These are phyloP conservation scores for Penstemon barbatus DNA, from an alignment of 257 asterid genomes.

Conservation along the genomic window DNA sequence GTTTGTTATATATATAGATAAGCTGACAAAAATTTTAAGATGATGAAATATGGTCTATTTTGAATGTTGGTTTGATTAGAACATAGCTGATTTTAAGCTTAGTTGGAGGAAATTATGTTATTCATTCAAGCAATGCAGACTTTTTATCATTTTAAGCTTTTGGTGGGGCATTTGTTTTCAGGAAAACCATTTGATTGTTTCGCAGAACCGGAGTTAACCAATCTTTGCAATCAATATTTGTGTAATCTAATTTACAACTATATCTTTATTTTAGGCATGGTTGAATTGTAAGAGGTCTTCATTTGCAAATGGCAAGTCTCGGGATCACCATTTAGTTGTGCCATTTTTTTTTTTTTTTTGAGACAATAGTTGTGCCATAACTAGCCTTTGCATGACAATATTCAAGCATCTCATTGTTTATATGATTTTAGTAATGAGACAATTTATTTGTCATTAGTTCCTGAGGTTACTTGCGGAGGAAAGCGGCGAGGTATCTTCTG, in stretches of 20 bases:
- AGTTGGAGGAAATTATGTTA: background rate
- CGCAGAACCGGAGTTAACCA: background rate
- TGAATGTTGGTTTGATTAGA: background rate
- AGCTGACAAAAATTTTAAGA: background rate
- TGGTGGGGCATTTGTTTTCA: slow-evolving; percentile 3
- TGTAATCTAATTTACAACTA: background rate
- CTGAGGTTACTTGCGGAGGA: slow-evolving; percentile 77
- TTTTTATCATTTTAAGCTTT: background rate
- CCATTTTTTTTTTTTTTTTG: too few species aligned
- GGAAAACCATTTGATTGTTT: slow-evolving; percentile 8
- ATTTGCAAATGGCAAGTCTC: background rate
- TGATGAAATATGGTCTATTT: slow-evolving; percentile 6
- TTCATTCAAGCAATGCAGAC: background rate
- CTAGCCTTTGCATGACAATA: slow-evolving; percentile 4
- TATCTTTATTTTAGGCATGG: background rate
- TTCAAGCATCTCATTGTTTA: slow-evolving; percentile 6
- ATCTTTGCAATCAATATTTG: background rate
- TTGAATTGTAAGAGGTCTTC: background rate
- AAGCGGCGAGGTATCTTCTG: slow-evolving; percentile 46
- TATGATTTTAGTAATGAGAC: slow-evolving; percentile 28
- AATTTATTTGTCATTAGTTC: slow-evolving; percentile 45
- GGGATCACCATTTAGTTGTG: background rate
- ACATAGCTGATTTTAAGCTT: background rate
- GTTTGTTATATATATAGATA: background rate
- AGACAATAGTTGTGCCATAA: background rate